Evolutionary conservation across 1,139 yeast genomes (phyloP), one percentile per base, ranked within the genome.

Genomic region (Candida sanyaensis): DNA sequence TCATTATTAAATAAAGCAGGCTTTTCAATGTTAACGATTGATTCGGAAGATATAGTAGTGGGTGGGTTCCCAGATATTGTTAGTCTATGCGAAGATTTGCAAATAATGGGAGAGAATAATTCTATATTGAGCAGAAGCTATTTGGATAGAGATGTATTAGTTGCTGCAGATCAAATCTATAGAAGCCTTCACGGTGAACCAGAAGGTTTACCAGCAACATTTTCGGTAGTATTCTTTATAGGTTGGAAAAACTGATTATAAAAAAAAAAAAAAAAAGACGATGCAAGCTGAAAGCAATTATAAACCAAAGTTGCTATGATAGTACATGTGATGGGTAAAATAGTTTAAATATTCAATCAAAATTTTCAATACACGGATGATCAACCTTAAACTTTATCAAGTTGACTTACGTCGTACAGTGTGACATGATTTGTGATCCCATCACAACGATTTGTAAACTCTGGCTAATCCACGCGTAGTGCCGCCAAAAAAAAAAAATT

Each of bases 81-180:
- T 44, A 75, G 89, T 2, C 67, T 89, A 37, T 74, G 89, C 68
- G 81, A 79, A 48, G 96, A 89, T 57, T 65, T 89, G 37, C 90
- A 86, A 58, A 69, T 81, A 21, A 88, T 88, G 96, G 96, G 96
- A 5, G 96, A 89, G 62, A 86, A 85, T 51, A 89, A 88, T 60
- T 83, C 95, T 1, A 83, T 84, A 29, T 64, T 79, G 42, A 73
- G 82, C 41, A 69, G 89, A 38, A 73, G 78, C 9, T 66, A 69
- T 28, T 63, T 89, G 42, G 80, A 86, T 5, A 73, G 85, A 50
- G 96, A 88, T 58, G 75, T 87, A 13, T 65, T 89, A 27, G 65
- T 85, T 36, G 90, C 95, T 0, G 87, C 95, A 0, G 86, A 86
- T 52, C 86, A 88, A 40, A 87, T 89, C 39, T 89, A 89, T 64